A percentile compares a stretch with the other conserved stretches of the same genome.
Evolutionary conservation across 306 rosid species (phyloP).

Genomic region (Cicer yamashitae): DNA sequence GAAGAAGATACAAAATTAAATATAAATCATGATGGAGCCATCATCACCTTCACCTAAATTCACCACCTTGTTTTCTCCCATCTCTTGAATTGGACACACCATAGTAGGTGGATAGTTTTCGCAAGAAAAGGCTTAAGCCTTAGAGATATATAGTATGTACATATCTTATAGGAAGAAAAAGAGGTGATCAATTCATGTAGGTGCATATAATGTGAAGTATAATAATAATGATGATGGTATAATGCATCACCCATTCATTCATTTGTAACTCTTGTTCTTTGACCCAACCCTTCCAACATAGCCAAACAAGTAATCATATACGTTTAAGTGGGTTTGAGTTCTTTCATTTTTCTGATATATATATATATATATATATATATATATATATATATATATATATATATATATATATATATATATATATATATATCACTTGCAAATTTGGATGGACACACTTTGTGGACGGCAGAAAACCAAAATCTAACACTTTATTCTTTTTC

Average conservation of each 20-base stretch:
- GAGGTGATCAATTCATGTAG: neutral
- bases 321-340: constrained; percentile 35
- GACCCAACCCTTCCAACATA: constrained; percentile 45
- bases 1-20: constrained; percentile 25
- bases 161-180: constrained; percentile 2
- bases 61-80: constrained; percentile 38
- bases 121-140: constrained; percentile 32
- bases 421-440: neutral
- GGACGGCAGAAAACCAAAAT: neutral
- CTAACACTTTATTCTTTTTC: neutral
- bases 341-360: constrained; percentile 2
- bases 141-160: constrained; percentile 5
- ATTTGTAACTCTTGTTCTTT: constrained; percentile 44
- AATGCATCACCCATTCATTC: constrained; percentile 47
- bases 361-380: too few species aligned
- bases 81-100: constrained; percentile 50
- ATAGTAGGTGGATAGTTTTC: constrained; percentile 24
- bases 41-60: neutral
- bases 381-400: too few species aligned
- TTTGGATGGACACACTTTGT: constrained; percentile 7
- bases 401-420: too few species aligned
- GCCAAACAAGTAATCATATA: constrained; percentile 55
- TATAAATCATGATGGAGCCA: constrained; percentile 37
- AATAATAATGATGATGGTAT: constrained; percentile 19
- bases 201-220: constrained; percentile 8